Base-by-base conservation (phyloP, 108 stramenopile genomes). In the Seminavis robusta region DNA sequence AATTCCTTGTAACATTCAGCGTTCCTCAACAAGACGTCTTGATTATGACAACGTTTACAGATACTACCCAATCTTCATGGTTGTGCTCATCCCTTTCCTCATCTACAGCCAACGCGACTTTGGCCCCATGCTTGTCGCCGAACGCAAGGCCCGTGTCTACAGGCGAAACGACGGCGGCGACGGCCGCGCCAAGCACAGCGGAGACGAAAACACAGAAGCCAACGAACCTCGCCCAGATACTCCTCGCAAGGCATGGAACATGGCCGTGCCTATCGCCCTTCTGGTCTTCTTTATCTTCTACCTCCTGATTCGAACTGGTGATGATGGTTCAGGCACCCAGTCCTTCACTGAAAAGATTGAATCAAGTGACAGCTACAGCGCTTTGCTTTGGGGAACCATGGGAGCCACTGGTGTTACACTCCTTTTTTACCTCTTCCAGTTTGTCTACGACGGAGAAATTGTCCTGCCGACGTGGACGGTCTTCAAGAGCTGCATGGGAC, bases 121-220 rank as follows among this genome's bases (percentile, higher is more conserved):
- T 30, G 83, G 83, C 17, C 76, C 83, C 9, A 82, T 89, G 87
- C 59, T 83, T 6, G 46, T 83, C 33, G 80, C 87, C 3, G 87
- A 89, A 49, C 64, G 83, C 17, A 49, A 63, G 30, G 72, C 62
- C n/a, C 62, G 54, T 24, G 65, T 83, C 1, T 83, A 81, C 50
- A 69, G 77, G 20, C 67, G 75, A 16, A 28, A 25, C 0, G 81
- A 87, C 59, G 86, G 86, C 26, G 86, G 86, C 10, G 64, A 61
- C 13, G 81, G 81, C 9, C 52, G 46, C 2, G 51, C 50, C 19
- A 48, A 33, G 20, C 61, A 31, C 11, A 24, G 25, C 16, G n/a
- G n/a, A n/a, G n/a, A n/a, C n/a, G 60, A 57, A 29, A 30, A 27
- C 10, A 7, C 33, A 37, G 53, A 32, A 8, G 38, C 58, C 7